Percentiles rank a stretch among this genome's conserved stretches.
These are phyloP conservation scores for Chernovozyma sophiae-reginae DNA, from an alignment of 1,139 yeast species.

Conservation along the genomic window DNA sequence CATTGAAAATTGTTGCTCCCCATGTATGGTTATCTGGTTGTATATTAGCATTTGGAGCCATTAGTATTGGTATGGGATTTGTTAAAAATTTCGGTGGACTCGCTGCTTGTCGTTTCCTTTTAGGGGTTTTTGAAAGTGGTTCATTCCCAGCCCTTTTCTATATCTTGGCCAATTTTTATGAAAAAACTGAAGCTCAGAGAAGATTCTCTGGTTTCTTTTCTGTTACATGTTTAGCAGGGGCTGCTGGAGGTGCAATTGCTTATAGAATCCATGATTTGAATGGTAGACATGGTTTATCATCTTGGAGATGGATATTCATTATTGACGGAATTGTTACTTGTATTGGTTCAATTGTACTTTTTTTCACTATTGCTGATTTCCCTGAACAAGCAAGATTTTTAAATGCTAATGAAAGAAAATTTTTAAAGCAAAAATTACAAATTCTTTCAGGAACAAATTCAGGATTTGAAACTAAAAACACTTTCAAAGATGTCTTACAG, in stretches of 20 bases:
- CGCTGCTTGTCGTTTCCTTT: conserved; percentile 56
- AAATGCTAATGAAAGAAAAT: conserved; percentile 41
- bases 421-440: conserved; percentile 52
- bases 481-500: conserved; percentile 33
- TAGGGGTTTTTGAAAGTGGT: conserved; percentile 66
- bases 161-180: conserved; percentile 53
- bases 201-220: conserved; percentile 64
- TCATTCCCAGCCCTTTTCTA: conserved; percentile 74
- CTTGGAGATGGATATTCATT: conserved; percentile 78
- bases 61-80: conserved; percentile 65
- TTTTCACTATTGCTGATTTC: conserved; percentile 49
- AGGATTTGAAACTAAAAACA: conserved; percentile 48
- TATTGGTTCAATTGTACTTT: conserved; percentile 55
- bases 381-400: conserved; percentile 53
- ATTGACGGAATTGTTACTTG: conserved; percentile 71
- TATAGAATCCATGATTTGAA: conserved; percentile 37
- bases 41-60: conserved; percentile 57
- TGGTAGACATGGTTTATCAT: conserved; percentile 32
- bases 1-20: conserved; percentile 57
- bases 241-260: conserved; percentile 42
- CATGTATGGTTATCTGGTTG: conserved; percentile 59
- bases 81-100: conserved; percentile 55
- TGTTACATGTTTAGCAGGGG: conserved; percentile 40
- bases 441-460: conserved; percentile 48
- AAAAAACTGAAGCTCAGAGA: conserved; percentile 62